Evolutionary conservation across 352 stramenopile species (phyloP), one percentile per base, ranked within the genome.

Genomic region (Phytophthora fragariaefolia): DNA sequence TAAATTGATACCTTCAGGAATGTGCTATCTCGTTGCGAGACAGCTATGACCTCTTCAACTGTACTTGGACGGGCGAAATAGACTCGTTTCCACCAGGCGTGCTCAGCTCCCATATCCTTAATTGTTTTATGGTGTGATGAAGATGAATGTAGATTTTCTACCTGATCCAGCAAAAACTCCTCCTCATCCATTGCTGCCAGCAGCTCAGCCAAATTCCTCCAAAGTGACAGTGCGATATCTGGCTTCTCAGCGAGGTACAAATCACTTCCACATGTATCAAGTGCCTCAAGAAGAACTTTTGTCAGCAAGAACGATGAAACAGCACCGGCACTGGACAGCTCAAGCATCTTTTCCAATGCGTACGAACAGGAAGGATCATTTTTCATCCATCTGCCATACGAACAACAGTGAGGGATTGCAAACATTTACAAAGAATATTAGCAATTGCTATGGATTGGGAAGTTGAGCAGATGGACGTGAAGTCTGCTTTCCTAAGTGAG

Each of bases 211-310:
- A 95, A 76, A 53, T 83, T 73, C 23, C 73, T 74, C 84, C 85
- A 95, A 3, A 91, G 38, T 12, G 57, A 54, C 54, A 77, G 22
- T 5, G 66, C 62, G 20, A 74, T 61, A 15, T 69, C 28, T n/a
- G 79, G 71, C 12, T 74, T 74, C 28, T 85, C 61, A 3, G 54
- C 26, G 15, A 90, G 47, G 24, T 92, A 80, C 17, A 83, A 23
- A 59, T 91, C 78, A 15, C 82, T 82, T 6, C 87, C 87, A 45
- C 77, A 85, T 0, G 63, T 64, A 56, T 95, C 87, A 12, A 93
- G 51, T 9, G 76, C 75, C 7, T 79, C 59, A 18, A 83, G 71
- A 15, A 93, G 52, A 7, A 71, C 50, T 20, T 71, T 54, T 10
- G 83, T 68, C 36, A 91, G 43, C 8, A 67, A 34, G 27, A 74